Base-by-base conservation (phyloP, 805 yeast species). In the Starmerella khaoyaiensis region DNA sequence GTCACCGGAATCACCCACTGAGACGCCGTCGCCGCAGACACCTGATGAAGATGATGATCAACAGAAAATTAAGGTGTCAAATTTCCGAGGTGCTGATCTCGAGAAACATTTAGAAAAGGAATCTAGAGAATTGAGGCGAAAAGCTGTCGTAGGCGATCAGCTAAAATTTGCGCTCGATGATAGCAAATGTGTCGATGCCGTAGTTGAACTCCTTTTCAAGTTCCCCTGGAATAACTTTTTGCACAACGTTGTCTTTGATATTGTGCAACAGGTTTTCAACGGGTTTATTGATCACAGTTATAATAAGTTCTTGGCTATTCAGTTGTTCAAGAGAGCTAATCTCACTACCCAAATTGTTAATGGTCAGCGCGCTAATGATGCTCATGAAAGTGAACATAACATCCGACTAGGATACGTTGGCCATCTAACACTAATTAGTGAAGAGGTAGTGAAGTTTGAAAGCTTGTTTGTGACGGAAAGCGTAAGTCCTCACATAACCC, bases 221-320 rank as follows among this genome's bases (percentile, higher is more conserved):
- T 83, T 76, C 58, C 95, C 97, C 5, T 90, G 97, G 97, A 90
- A 90, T 57, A 90, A 90, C 55, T 90, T 90, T 54, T 70, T 90
- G 65, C 98, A 90, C 59, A 90, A 87, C 53, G 98, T 90, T 40
- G 94, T 90, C 7, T 90, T 87, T 65, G 99, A 90, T 60, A 73
- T 90, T 44, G 78, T 90, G 22, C 99, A 90, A 58, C 99, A 90
- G 57, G 74, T 90, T 15, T 71, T 90, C 56, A 84, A 83, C 57
- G 97, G 95, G 1, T 71, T 77, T 29, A 70, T 77, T 67, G 87
- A 81, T 46, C 71, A 78, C 42, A 87, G 94, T 11, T 86, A 79
- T 51, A 87, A 86, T 60, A 76, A 79, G 45, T 84, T 68, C 61
- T 65, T 75, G 42, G 78, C 75, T 21, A 71, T 64, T 62, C 87